These are phyloP conservation scores for Hypoxylon sp. DNA, from an alignment of 2,329 filamentous ascomycete species.

Conservation along the genomic window DNA sequence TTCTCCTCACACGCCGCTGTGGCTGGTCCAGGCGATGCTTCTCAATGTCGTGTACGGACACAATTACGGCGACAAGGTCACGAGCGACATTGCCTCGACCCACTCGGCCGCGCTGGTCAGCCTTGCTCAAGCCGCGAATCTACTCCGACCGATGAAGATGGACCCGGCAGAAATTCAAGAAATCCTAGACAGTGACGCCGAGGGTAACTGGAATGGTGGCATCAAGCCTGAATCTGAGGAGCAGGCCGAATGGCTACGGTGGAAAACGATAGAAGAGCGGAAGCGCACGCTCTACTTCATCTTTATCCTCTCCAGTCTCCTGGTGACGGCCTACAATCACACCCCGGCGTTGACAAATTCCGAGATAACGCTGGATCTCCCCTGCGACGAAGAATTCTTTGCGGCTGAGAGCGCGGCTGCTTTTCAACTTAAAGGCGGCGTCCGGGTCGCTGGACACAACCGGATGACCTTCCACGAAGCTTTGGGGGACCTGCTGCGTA, in stretches of 20 bases:
- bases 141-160: conserved; percentile 60
- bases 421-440: conserved; percentile 81
- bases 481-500: conserved; percentile 79
- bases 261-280: conserved; percentile 88
- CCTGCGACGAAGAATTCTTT: conserved; percentile 93
- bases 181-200: conserved; percentile 63
- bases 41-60: conserved; percentile 96
- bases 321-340: conserved; percentile 93
- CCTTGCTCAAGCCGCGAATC: conserved; percentile 85
- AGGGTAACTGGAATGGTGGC: conserved; percentile 54
- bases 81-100: conserved; percentile 89
- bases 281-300: conserved; percentile 93
- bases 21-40: conserved; percentile 96
- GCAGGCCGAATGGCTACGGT: conserved; percentile 82
- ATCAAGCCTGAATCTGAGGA: conserved; percentile 61
- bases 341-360: conserved; percentile 91
- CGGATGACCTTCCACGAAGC: conserved; percentile 82
- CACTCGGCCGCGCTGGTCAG: conserved; percentile 92
- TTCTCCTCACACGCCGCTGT: conserved; percentile 80
- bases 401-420: conserved; percentile 81
- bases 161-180: conserved; percentile 60
- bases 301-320: conserved; percentile 88
- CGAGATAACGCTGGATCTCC: conserved; percentile 86
- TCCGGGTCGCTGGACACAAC: conserved; percentile 72
- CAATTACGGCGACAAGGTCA: conserved; percentile 89